Base-by-base conservation (phyloP, 768 basidiomycete species). In the Leccinum ochraceum region DNA sequence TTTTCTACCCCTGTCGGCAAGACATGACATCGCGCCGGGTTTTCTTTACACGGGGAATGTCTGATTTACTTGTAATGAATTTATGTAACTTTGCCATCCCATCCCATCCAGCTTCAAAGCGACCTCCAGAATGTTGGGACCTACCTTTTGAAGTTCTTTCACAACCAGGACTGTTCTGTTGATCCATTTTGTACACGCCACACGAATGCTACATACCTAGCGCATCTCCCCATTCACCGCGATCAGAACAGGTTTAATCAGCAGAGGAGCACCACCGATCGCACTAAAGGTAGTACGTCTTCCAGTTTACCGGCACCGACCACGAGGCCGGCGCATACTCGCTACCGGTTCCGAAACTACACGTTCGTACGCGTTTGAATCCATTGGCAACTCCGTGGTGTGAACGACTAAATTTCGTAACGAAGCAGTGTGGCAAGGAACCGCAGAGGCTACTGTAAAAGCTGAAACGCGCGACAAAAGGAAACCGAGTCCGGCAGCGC, bases 41-140 rank as follows among this genome's bases (percentile, higher is more conserved):
- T 61, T 61, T 58, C 22, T 58, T 52, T 54, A 54, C 28, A 57
- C 56, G 57, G 44, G 53, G 36, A 49, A 49, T 48, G 39, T 58
- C 52, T 54, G 59, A 59, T 63, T 58, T 62, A 63, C 42, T 54
- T 60, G 55, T 68, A 62, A 58, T 44, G 55, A 57, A 62, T 53
- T 60, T 50, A 36, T 36, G 36, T 36, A 28, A 44, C 63, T 39
- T 22, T 46, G 44, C 44, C 44, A 20, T n/a, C 39, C 53, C 46
- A 48, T 50, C 54, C 50, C 36, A 50, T 34, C 50, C 37, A 62
- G 17, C 57, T 51, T 14, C 50, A 44, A 44, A 50, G 57, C 37
- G 30, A n/a, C 28, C 39, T 39, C 24, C 4, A 26, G 56, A 50
- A 39, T 36, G 34, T 26, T 55, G 13, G 14, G 39, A 58, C 39